These are phyloP conservation scores for Darksidea phi DNA, from an alignment of 495 filamentous ascomycete species.

Conservation along the genomic window DNA sequence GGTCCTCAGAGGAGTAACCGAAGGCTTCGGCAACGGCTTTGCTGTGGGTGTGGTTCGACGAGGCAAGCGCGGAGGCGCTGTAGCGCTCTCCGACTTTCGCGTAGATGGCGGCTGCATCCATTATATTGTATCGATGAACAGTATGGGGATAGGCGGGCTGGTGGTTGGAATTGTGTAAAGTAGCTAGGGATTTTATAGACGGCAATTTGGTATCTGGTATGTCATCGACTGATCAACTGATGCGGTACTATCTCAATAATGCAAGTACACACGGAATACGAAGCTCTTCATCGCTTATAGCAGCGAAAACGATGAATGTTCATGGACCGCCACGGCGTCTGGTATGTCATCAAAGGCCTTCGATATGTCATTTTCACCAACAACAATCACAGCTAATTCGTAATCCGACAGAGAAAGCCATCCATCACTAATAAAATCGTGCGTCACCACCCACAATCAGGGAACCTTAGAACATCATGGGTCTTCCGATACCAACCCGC, in stretches of 20 bases:
- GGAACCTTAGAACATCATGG: too few species aligned
- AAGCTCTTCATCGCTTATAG: not conserved
- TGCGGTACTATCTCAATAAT: too few species aligned
- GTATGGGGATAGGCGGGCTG: not conserved
- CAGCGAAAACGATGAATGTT: not conserved
- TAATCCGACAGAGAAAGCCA: too few species aligned
- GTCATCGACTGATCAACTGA: too few species aligned
- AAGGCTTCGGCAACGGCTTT: slow-evolving; percentile 57
- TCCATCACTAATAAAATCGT: too few species aligned
- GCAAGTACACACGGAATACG: not conserved
- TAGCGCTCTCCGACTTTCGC: slow-evolving; percentile 46
- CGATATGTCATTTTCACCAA: too few species aligned
- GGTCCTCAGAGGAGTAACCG: slow-evolving; percentile 58
- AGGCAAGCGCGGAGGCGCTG: slow-evolving; percentile 38
- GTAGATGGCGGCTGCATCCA: slow-evolving; percentile 38
- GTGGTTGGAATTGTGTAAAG: not conserved
- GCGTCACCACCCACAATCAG: too few species aligned
- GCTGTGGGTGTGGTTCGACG: slow-evolving; percentile 39
- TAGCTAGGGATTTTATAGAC: too few species aligned
- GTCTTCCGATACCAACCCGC: too few species aligned
- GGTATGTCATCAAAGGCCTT: not conserved
- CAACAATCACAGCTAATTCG: too few species aligned
- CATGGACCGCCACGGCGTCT: not conserved
- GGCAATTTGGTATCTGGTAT: too few species aligned
- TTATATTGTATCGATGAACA: not conserved